Conservation (phyloP, 2,329 filamentous ascomycete species). For the Apiospora rasikravindrae region DNA sequence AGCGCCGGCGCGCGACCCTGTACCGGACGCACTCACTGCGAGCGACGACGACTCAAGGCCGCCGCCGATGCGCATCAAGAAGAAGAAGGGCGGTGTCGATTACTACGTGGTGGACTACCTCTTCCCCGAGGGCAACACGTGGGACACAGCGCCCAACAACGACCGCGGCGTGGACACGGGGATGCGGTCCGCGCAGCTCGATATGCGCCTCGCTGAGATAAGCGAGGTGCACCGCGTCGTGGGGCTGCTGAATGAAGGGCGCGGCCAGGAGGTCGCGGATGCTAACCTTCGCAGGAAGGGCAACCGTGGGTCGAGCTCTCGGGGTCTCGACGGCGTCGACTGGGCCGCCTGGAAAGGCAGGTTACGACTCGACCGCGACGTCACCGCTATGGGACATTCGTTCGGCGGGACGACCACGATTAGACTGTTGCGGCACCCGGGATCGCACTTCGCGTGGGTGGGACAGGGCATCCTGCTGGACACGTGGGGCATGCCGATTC, state of each 20-base stretch:
- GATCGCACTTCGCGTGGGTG: background rate
- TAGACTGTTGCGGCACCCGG: background rate
- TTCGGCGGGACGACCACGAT: conserved; percentile 4
- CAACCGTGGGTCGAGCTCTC: background rate
- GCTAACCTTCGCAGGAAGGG: background rate
- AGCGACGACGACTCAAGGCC: background rate
- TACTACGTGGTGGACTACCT: conserved; percentile 6
- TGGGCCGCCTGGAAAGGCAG: background rate
- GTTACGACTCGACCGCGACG: background rate
- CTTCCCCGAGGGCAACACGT: conserved; percentile 6
- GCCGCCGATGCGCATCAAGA: background rate
- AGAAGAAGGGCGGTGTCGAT: background rate
- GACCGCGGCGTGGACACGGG: background rate
- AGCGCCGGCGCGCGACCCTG: background rate
- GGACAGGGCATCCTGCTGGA: background rate
- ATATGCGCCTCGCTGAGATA: background rate
- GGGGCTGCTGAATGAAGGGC: background rate
- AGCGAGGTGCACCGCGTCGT: conserved; percentile 1
- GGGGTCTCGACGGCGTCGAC: background rate
- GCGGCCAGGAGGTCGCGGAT: background rate
- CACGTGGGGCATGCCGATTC: background rate
- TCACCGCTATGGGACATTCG: conserved; percentile 6
- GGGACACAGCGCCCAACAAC: conserved; percentile 11
- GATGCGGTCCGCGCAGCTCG: conserved; percentile 2
- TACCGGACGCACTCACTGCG: background rate